Conservation (phyloP, 208 protist genomes). For the Trypanosomatidae sp. region DNA sequence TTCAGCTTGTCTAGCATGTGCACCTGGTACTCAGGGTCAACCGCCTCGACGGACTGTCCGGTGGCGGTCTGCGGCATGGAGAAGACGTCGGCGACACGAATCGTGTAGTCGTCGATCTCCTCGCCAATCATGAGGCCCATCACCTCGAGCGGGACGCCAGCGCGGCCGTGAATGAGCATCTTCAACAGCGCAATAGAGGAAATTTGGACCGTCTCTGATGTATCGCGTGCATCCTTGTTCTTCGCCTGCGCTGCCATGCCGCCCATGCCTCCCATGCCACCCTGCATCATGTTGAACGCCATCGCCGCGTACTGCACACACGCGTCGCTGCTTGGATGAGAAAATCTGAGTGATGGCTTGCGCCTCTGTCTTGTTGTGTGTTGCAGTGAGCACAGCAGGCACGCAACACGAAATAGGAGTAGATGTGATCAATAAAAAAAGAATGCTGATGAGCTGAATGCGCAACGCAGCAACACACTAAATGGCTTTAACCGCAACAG, state of each 20-base stretch:
- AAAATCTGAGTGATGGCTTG: too few relatives aligned
- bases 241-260: constrained; percentile 25
- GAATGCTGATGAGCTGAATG: too few relatives aligned
- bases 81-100: constrained; percentile 99
- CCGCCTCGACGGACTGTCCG: constrained; percentile 98
- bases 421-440: too few relatives aligned
- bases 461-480: too few relatives aligned
- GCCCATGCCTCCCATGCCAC: too few relatives aligned
- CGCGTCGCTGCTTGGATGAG: too few relatives aligned
- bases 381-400: too few relatives aligned
- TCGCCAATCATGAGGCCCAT: constrained; percentile 99
- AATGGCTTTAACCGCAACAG: too few relatives aligned
- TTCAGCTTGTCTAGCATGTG: constrained; percentile 99
- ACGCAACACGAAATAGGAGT: too few relatives aligned
- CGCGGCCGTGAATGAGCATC: constrained; percentile 99
- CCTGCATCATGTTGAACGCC: too few relatives aligned
- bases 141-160: constrained; percentile 99
- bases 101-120: constrained; percentile 99
- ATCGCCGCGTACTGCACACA: too few relatives aligned
- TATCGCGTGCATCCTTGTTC: constrained; percentile 91
- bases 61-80: constrained; percentile 99
- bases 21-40: constrained; percentile 99
- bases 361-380: too few relatives aligned
- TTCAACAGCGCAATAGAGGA: constrained; percentile 99
- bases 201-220: constrained; percentile 99